Base-by-base conservation (phyloP, 306 rosid species). In the Inga oerstediana region DNA sequence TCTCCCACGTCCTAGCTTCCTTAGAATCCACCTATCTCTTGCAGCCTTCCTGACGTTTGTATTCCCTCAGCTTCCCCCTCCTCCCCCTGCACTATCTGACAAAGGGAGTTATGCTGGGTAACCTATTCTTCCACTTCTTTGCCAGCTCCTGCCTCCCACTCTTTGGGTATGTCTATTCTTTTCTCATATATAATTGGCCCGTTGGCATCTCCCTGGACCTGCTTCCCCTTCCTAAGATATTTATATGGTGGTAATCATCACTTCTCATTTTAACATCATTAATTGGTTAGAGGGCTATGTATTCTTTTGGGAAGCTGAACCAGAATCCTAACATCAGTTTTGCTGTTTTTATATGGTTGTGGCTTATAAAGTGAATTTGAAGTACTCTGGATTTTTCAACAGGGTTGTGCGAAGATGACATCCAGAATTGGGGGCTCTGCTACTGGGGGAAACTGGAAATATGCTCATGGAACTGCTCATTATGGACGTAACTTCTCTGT, bases 321-420 rank as follows among this genome's bases (percentile, higher is more conserved):
- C 83, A 45, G 41, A 79, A n/a, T 62, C 68, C 65, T 43, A 24
- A 51, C 43, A 9, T 59, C n/a, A 45, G 10, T 68, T 78, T 66
- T 70, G 4, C 17, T 30, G 9, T 64, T 64, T 62, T 64, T 30
- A 73, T 30, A 46, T 82, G 70, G 70, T 13, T 58, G n/a, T 79
- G 71, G 77, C 34, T 19, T 70, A 71, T 72, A 56, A 49, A n/a
- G 71, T 67, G 62, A 80, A 82, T 45, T 67, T 80, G 76, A 82
- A 79, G 61, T 62, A 35, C 22, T 83, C 52, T 82, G 64, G 73
- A 5, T 79, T 81, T 88, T 85, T 58, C n/a, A 59, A 85, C 83
- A 97, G 99, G 99, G 99, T 80, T 97, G 97, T 88, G 99, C 99
- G 83, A 97, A 94, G 95, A 97, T 97, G 99, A 92, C 90, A 83